phyloP scores from a whole-genome alignment of 2,329 filamentous ascomycete species.

The Thelonectria blattea region DNA sequence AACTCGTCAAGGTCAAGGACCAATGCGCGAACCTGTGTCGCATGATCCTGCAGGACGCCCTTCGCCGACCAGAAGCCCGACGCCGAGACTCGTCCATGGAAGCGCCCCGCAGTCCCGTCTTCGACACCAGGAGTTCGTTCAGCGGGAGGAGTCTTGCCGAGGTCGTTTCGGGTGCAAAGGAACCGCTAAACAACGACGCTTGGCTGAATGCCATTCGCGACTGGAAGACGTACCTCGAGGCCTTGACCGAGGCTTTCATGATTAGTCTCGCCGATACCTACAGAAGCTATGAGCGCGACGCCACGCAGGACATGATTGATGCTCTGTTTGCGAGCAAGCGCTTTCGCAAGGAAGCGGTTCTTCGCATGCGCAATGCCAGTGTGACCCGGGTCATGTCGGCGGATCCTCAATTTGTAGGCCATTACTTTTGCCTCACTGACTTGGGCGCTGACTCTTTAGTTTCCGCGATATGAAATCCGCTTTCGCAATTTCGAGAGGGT shows the following conservation, averaged over 20 bases:
- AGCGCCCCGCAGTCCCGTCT: conserved; percentile 41
- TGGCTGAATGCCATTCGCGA: conserved; percentile 50
- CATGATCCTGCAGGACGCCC: conserved; percentile 49
- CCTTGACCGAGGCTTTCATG: conserved; percentile 49
- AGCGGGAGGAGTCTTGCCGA: conserved; percentile 46
- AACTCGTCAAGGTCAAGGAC: conserved; percentile 51
- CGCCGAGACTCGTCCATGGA: conserved; percentile 43
- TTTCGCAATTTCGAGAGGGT: conserved; percentile 55
- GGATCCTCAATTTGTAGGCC: conserved; percentile 50
- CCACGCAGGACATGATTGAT: conserved; percentile 51
- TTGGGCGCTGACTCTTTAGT: conserved; percentile 36
- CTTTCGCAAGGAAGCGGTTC: conserved; percentile 51
- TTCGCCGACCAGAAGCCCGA: conserved; percentile 41
- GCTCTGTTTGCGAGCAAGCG: conserved; percentile 49
- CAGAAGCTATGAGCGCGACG: conserved; percentile 51
- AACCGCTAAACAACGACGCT: conserved; percentile 38
- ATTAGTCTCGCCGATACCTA: conserved; percentile 53
- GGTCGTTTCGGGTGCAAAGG: conserved; percentile 36
- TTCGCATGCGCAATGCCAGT: conserved; percentile 54
- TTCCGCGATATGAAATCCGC: conserved; percentile 54
- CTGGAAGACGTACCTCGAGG: conserved; percentile 52
- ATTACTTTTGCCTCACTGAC: neutral
- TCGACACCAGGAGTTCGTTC: conserved; percentile 47
- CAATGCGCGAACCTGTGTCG: conserved; percentile 49
- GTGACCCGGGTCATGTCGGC: conserved; percentile 51